Evolutionary conservation across 2,329 filamentous ascomycete species (phyloP).

Genomic region (Epichloe glyceriae): DNA sequence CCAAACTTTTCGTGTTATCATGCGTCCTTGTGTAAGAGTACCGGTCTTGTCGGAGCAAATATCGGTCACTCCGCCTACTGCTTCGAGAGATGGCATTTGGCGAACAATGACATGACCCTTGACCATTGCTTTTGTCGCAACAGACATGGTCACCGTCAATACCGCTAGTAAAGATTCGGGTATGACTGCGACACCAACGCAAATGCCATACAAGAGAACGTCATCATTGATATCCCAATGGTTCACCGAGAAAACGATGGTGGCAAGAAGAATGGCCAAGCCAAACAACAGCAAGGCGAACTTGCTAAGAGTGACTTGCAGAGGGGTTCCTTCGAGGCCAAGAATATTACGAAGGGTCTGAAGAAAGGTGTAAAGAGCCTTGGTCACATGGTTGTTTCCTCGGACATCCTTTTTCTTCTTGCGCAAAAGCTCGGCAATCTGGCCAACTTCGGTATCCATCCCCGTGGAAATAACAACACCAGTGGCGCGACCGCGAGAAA

Average conservation of each 20-base stretch:
- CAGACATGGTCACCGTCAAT: conserved; percentile 57
- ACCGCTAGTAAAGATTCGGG: conserved; percentile 56
- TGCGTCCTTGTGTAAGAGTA: conserved; percentile 52
- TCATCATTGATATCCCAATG: conserved; percentile 40
- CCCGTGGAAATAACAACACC: conserved; percentile 59
- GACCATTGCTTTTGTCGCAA: conserved; percentile 52
- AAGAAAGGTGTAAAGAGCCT: conserved; percentile 29
- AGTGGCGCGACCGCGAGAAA: conserved; percentile 55
- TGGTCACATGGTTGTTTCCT: conserved; percentile 28
- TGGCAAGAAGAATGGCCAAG: conserved; percentile 48
- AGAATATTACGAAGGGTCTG: conserved; percentile 40
- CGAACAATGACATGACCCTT: conserved; percentile 52
- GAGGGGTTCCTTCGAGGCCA: conserved; percentile 61
- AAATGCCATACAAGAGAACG: conserved; percentile 48
- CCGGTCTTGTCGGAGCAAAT: conserved; percentile 62
- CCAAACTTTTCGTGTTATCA: conserved; percentile 52
- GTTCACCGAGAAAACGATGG: conserved; percentile 50
- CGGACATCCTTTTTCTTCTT: conserved; percentile 34
- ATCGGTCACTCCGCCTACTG: conserved; percentile 55
- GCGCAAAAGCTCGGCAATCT: conserved; percentile 58
- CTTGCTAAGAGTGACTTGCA: conserved; percentile 76
- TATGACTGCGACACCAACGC: conserved; percentile 50
- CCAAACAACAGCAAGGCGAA: conserved; percentile 71
- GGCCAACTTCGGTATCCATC: conserved; percentile 63
- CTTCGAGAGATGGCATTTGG: conserved; percentile 51